Evolutionary conservation across 1,284 basidiomycete species (phyloP), one percentile per base, ranked within the genome.

Genomic region (Moniliella sp.): DNA sequence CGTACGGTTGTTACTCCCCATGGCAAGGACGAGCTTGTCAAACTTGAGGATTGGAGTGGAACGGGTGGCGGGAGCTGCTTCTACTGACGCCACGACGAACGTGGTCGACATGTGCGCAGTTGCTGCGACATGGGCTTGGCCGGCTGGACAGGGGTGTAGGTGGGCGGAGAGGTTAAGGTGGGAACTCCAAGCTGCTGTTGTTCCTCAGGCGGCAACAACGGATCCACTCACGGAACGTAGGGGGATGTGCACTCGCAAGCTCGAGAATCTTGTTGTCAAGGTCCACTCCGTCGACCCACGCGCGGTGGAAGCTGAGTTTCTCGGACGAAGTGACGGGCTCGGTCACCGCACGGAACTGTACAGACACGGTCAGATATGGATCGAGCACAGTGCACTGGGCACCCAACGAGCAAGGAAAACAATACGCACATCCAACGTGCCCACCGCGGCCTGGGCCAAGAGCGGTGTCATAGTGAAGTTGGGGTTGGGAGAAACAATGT

Each of bases 21-120:
- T 78, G 2, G 77, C 72, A 33, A 86, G 72, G 28, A 86, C 71
- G 4, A 88, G 68, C 57, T 77, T 78, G 62, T 86, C 80, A 50
- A 42, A 52, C 2, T 28, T 17, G 2, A 52, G 16, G n/a, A n/a
- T n/a, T n/a, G n/a, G n/a, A n/a, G n/a, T n/a, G n/a, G n/a, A n/a
- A n/a, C n/a, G n/a, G n/a, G n/a, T n/a, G n/a, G n/a, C n/a, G n/a
- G n/a, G n/a, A n/a, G n/a, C n/a, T n/a, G n/a, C n/a, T n/a, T n/a
- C n/a, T n/a, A n/a, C n/a, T n/a, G n/a, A n/a, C n/a, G n/a, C n/a
- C n/a, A n/a, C n/a, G n/a, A n/a, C n/a, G n/a, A n/a, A n/a, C n/a
- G n/a, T n/a, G n/a, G n/a, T n/a, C n/a, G n/a, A n/a, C n/a, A n/a
- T n/a, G n/a, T n/a, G n/a, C n/a, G n/a, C n/a, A n/a, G n/a, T n/a